Percentiles rank a stretch among this genome's conserved stretches.
Conservation (phyloP, 2,329 filamentous ascomycete genomes). For the Paraphoma chrysanthemicola region DNA sequence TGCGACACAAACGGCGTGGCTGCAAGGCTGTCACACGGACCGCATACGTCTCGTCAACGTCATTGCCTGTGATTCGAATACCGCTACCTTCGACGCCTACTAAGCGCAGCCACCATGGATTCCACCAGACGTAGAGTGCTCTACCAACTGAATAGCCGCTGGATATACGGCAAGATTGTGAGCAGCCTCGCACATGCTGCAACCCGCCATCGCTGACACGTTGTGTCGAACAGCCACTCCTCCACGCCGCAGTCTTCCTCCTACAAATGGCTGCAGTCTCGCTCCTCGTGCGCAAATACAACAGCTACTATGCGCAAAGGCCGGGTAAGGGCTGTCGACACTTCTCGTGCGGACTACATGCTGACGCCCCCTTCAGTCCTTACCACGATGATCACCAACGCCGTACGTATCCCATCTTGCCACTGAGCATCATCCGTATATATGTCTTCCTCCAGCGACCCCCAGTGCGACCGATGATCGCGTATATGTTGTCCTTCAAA, state of each 20-base stretch:
- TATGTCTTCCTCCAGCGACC: not conserved
- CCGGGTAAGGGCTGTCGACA: conserved; percentile 65
- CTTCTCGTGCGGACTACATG: not conserved
- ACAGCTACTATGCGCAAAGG: conserved; percentile 89
- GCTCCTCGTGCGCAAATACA: conserved; percentile 85
- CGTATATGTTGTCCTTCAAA: not conserved
- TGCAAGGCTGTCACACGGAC: conserved; percentile 23
- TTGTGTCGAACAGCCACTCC: conserved; percentile 70
- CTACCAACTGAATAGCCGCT: conserved; percentile 73
- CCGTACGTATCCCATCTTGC: conserved; percentile 61
- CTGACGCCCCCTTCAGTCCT: conserved; percentile 66
- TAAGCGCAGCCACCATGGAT: conserved; percentile 42
- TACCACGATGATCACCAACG: conserved; percentile 99
- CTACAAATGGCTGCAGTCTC: conserved; percentile 88
- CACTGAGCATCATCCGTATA: conserved; percentile 5
- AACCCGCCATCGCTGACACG: conserved; percentile 12
- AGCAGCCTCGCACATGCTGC: conserved; percentile 36
- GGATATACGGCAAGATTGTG: conserved; percentile 76
- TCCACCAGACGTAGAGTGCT: conserved; percentile 64
- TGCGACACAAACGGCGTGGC: conserved; percentile 12
- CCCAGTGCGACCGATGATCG: not conserved
- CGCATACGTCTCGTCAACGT: conserved; percentile 35
- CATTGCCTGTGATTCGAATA: conserved; percentile 30
- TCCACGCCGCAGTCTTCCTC: conserved; percentile 84
- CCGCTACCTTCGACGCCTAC: conserved; percentile 19